phyloP scores from a whole-genome alignment of 805 yeast genomes.

The Hagleromyces aurorensis region DNA sequence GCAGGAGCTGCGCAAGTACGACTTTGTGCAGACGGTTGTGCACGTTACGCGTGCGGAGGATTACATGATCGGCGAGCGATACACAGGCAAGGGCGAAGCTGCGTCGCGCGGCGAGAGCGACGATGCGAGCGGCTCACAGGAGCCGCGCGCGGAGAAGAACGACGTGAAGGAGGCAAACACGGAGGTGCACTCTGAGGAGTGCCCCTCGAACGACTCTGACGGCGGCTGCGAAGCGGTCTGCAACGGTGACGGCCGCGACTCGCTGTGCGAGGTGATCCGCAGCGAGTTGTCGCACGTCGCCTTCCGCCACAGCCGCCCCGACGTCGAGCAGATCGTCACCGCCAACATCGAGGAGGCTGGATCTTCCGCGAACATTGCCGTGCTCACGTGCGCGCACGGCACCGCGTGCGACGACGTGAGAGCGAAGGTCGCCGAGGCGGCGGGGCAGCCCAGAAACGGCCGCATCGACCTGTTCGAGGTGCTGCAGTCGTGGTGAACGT shows the following conservation, averaged over 20 bases:
- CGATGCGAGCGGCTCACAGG: conserved; percentile 4
- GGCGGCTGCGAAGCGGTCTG: too few relatives aligned
- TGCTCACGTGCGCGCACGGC: conserved; percentile 51
- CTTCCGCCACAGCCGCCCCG: conserved; percentile 41
- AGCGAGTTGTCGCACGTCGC: conserved; percentile 31
- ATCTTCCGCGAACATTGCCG: conserved; percentile 36
- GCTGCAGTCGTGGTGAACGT: conserved; percentile 50
- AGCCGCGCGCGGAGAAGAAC: conserved; percentile 1
- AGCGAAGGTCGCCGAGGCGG: conserved; percentile 33
- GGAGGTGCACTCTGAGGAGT: too few relatives aligned
- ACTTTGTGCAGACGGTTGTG: conserved; percentile 15
- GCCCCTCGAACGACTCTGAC: too few relatives aligned
- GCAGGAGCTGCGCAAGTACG: conserved; percentile 11
- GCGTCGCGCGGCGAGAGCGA: too few relatives aligned
- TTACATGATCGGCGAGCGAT: conserved; percentile 10
- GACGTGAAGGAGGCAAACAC: conserved; percentile 3
- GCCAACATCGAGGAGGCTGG: conserved; percentile 33
- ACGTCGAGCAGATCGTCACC: conserved; percentile 32
- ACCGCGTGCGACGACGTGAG: conserved; percentile 47
- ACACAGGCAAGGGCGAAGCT: conserved; percentile 3
- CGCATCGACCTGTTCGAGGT: conserved; percentile 52
- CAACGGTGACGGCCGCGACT: too few relatives aligned
- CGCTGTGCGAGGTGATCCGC: conserved; percentile 8
- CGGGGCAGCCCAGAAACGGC: conserved; percentile 26
- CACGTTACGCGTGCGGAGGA: conserved; percentile 52